These are phyloP conservation scores for Blastocystis sp. DNA, from an alignment of 352 stramenopile genomes.

Conservation along the genomic window DNA sequence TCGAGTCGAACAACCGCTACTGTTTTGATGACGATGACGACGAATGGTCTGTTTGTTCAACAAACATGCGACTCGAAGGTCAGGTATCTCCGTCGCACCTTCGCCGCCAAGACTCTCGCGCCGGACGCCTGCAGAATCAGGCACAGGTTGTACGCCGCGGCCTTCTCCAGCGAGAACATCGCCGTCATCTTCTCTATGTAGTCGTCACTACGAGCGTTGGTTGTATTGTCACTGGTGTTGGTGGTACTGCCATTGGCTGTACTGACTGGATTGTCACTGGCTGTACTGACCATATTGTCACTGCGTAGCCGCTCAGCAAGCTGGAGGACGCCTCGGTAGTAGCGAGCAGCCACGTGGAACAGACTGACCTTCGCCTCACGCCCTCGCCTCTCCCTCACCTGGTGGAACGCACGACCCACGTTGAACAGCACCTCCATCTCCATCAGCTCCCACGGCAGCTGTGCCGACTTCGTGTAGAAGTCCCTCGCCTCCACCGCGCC, in stretches of 20 bases:
- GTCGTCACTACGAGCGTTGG: background rate
- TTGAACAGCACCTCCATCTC: conserved; percentile 58
- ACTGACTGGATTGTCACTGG: too few species aligned
- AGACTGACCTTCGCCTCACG: conserved; percentile 15
- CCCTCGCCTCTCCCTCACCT: background rate
- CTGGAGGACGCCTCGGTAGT: conserved; percentile 10
- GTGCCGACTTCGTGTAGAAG: background rate
- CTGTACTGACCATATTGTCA: background rate
- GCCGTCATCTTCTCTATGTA: background rate
- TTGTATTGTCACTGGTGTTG: background rate
- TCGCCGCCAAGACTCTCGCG: background rate
- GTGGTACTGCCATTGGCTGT: background rate
- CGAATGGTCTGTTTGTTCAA: background rate
- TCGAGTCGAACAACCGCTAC: background rate
- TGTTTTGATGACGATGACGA: background rate
- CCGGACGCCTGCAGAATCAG: conserved; percentile 26
- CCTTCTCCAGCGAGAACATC: conserved; percentile 59
- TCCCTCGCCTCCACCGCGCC: background rate
- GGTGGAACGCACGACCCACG: conserved; percentile 52
- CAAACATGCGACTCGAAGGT: conserved; percentile 1
- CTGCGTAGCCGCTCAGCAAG: background rate
- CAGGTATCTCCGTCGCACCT: conserved; percentile 16
- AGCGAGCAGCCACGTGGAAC: conserved; percentile 9
- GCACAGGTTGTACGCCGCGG: conserved; percentile 61
- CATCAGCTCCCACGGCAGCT: conserved; percentile 8